Conservation (phyloP, 208 protist genomes). For the Crithidia thermophila region DNA sequence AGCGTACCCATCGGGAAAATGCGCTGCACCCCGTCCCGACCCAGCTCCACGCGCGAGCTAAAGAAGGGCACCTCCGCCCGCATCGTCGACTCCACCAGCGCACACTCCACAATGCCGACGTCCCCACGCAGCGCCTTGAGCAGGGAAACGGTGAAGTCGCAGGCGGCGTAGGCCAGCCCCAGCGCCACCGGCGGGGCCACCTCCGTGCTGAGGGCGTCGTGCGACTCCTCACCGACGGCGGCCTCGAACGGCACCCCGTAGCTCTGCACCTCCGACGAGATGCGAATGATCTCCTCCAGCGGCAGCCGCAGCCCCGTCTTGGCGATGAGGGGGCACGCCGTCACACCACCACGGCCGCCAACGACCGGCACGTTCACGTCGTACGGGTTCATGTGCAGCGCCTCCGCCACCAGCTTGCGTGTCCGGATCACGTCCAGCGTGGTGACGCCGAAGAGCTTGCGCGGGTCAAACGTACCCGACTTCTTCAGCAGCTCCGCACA, state of each 20-base stretch:
- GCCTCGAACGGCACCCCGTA: slow-evolving; percentile 43
- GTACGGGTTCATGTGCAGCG: slow-evolving; percentile 73
- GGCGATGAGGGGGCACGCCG: slow-evolving; percentile 91
- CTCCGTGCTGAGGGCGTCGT: slow-evolving; percentile 36
- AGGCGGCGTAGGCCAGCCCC: slow-evolving; percentile 61
- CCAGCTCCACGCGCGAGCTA: slow-evolving; percentile 82
- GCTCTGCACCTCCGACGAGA: slow-evolving; percentile 64
- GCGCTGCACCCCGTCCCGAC: slow-evolving; percentile 71
- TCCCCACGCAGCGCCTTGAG: slow-evolving; percentile 83
- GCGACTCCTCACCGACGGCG: slow-evolving; percentile 2
- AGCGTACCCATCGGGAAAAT: slow-evolving; percentile 66
- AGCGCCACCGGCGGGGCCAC: slow-evolving; percentile 47
- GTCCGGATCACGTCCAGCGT: slow-evolving; percentile 91
- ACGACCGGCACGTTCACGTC: slow-evolving; percentile 92
- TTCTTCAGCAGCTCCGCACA: slow-evolving; percentile 87
- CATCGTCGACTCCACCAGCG: slow-evolving; percentile 76
- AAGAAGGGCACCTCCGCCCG: slow-evolving; percentile 78
- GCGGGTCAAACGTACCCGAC: slow-evolving; percentile 74
- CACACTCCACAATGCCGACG: slow-evolving; percentile 80
- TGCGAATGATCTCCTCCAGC: slow-evolving; percentile 52
- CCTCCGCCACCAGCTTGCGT: slow-evolving; percentile 56
- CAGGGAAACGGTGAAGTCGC: slow-evolving; percentile 68
- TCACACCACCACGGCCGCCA: slow-evolving; percentile 92
- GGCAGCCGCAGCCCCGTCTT: slow-evolving; percentile 71
- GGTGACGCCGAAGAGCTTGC: slow-evolving; percentile 92